phyloP scores from a whole-genome alignment of 768 basidiomycete species.

The Nidula microcarpa region DNA sequence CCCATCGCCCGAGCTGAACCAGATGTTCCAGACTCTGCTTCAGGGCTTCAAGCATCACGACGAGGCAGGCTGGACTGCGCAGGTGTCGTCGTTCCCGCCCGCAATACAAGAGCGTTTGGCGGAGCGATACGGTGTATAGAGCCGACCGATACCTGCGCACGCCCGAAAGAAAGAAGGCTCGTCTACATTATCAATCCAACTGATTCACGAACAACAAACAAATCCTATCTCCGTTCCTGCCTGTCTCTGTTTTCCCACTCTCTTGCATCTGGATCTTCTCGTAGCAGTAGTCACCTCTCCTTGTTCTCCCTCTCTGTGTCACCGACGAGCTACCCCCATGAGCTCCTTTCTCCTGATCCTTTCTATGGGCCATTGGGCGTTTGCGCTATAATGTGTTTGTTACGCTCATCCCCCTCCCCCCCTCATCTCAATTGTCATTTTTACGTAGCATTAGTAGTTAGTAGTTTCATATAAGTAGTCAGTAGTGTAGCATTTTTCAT shows the following conservation, averaged over 20 bases:
- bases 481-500: slow-evolving; percentile 41
- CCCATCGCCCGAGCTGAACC: slow-evolving; percentile 87
- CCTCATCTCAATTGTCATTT: slow-evolving; percentile 28
- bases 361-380: slow-evolving; percentile 1
- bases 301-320: not conserved
- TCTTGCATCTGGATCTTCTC: slow-evolving; percentile 49
- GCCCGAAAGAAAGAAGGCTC: not conserved
- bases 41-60: slow-evolving; percentile 89
- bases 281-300: slow-evolving; percentile 32
- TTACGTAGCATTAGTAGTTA: slow-evolving; percentile 54
- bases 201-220: not conserved
- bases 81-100: slow-evolving; percentile 81
- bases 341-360: slow-evolving; percentile 6
- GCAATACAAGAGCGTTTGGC: slow-evolving; percentile 85
- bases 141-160: not conserved
- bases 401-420: slow-evolving; percentile 9
- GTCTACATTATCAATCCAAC: not conserved
- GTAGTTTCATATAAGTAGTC: slow-evolving; percentile 36
- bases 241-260: slow-evolving; percentile 20
- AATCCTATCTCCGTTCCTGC: slow-evolving; percentile 3
- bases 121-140: slow-evolving; percentile 82
- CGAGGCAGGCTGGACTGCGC: slow-evolving; percentile 79
- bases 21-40: slow-evolving; percentile 90
- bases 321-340: not conserved
- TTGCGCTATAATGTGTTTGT: not conserved